A percentile compares a stretch with the other conserved stretches of the same genome.
Evolutionary conservation across 2,329 filamentous ascomycete species (phyloP).

Genomic region (Fusarium sp.): DNA sequence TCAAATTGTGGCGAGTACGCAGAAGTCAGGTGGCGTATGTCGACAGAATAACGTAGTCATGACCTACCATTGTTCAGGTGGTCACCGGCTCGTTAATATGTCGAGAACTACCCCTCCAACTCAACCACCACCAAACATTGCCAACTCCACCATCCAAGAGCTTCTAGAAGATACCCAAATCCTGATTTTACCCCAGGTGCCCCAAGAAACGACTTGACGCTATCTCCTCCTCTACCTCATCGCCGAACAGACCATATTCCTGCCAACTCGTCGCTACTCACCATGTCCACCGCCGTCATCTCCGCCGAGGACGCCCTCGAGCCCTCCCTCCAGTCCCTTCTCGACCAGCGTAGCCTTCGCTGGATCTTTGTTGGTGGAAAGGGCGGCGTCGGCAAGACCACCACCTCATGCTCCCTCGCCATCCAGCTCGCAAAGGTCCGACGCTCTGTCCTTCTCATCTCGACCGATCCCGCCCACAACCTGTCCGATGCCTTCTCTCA

Average conservation of each 20-base stretch:
- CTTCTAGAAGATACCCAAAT: constrained; percentile 49
- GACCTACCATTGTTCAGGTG: accelerated
- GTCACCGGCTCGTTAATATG: constrained; percentile 16
- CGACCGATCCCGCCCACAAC: constrained; percentile 98
- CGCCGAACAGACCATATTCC: neutral
- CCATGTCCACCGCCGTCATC: constrained; percentile 60
- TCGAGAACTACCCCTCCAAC: constrained; percentile 42
- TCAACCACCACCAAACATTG: constrained; percentile 10
- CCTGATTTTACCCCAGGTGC: constrained; percentile 25
- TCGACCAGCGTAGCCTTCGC: constrained; percentile 94
- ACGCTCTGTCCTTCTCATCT: constrained; percentile 97
- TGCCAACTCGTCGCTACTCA: neutral
- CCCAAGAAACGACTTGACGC: neutral
- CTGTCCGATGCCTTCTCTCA: constrained; percentile 97
- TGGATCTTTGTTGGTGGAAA: constrained; percentile 99
- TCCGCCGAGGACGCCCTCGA: constrained; percentile 82
- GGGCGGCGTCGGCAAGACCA: constrained; percentile 98
- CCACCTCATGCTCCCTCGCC: constrained; percentile 97
- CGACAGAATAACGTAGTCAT: constrained; percentile 35
- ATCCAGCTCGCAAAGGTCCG: constrained; percentile 97
- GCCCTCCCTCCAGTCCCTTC: constrained; percentile 92
- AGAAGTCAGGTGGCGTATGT: constrained; percentile 11
- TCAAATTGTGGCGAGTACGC: constrained; percentile 15
- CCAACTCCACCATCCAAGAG: constrained; percentile 45
- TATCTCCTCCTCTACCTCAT: neutral